A percentile compares a stretch with the other conserved stretches of the same genome.
phyloP scores from a whole-genome alignment of 345 rosid species.

The Ceriops zippeliana region DNA sequence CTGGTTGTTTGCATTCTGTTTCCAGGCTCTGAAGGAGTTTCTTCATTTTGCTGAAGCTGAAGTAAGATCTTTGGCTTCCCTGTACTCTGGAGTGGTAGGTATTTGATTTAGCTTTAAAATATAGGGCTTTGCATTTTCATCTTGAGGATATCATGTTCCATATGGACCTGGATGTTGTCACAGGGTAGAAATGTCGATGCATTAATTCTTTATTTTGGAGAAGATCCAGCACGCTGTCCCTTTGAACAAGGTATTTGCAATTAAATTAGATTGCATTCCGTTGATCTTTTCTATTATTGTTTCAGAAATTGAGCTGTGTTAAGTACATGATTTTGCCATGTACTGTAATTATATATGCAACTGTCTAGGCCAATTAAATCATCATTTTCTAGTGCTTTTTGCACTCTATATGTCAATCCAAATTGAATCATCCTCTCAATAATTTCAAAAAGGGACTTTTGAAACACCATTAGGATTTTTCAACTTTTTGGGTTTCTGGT shows the following conservation, averaged over 20 bases:
- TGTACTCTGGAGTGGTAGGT: conserved; percentile 84
- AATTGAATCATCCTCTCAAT: no score
- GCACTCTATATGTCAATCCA: no score
- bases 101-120: background rate
- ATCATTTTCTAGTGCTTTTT: no score
- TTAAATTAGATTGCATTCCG: background rate
- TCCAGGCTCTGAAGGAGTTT: conserved; percentile 69
- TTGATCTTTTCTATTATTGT: background rate
- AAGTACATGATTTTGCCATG: background rate
- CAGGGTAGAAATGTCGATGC: conserved; percentile 92
- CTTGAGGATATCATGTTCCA: background rate
- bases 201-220: conserved; percentile 87
- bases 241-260: conserved; percentile 73
- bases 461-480: no score
- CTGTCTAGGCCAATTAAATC: background rate
- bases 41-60: conserved; percentile 77
- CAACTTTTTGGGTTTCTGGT: no score
- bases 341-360: background rate
- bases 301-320: background rate
- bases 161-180: conserved; percentile 7
- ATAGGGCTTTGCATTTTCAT: background rate
- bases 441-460: no score
- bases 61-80: conserved; percentile 71
- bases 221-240: conserved; percentile 89
- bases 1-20: conserved; percentile 6